Evolutionary conservation across 805 yeast genomes (phyloP), one percentile per base, ranked within the genome.

Genomic region (Wickerhamiella azyma): DNA sequence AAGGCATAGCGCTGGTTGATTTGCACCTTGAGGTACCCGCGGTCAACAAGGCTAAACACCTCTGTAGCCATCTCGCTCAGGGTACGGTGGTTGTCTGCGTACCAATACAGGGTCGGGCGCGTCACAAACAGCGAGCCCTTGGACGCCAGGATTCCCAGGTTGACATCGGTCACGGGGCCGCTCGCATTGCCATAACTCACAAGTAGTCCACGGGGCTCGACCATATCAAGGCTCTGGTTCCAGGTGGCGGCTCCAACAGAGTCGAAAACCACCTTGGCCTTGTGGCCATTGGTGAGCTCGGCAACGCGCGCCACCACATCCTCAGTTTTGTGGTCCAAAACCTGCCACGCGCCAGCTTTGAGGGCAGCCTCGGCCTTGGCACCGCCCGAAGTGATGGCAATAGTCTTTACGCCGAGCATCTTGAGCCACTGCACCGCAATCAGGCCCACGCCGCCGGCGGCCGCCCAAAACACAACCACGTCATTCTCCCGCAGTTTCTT

Each of bases 361-460:
- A 79, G 74, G 13, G 85, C 94, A 30, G 77, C 55, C 45, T 68
- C 62, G 52, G 81, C 70, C 63, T 88, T 88, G 47, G 73, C 94
- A 24, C 71, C 75, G 10, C 84, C 69, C 1, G 96, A 85, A 5
- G 94, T 92, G 33, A 82, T 69, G 2, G 94, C 96, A 63, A 88
- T 85, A 39, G 78, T 86, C 52, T 75, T 78, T 3, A 86, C 96
- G 17, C 94, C 94, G 41, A 66, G 68, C 19, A 63, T 57, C 26
- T 69, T 61, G 42, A 81, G 63, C 62, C 86, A 65, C 61, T 86
- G 95, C 42, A 70, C 67, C 45, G 85, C 65, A 16, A 84, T 53
- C 43, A 75, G 70, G 5, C 97, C 97, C 43, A 84, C 89, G 47
- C 96, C 96, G 39, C 96, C 97, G 2, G 96, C 96, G 7, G 95